Evolutionary conservation across 805 yeast genomes (phyloP), one percentile per base, ranked within the genome.

Genomic region (Wickerhamomyces bovis): DNA sequence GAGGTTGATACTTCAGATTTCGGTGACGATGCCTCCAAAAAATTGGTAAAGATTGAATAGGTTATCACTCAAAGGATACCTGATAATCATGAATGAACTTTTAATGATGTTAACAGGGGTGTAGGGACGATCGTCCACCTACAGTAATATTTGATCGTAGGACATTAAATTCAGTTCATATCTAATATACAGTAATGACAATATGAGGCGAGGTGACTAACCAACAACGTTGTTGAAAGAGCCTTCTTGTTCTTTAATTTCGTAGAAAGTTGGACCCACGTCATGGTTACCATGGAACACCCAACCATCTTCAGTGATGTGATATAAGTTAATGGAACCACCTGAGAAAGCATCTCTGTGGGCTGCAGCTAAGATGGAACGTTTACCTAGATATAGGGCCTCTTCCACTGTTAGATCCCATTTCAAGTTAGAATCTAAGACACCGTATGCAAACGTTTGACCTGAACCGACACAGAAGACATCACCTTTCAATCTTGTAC

Each of bases 401-500:
- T 94, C 98, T 53, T 94, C 98, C 4, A 87, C 92, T 2, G 88
- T 65, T 52, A 94, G 70, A 62, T 94, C 97, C 96, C 97, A 89
- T 58, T 76, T 78, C 69, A 89, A 87, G 58, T 87, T 90, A 30
- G 96, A 80, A 66, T 94, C 99, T 54, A 94, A 75, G 20, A 94
- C 99, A 76, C 99, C 99, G 63, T 94, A 94, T 10, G 99, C 99
- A 70, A 94, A 94, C 2, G 99, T 94, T 72, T 94, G 99, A 69
- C 99, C 99, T 1, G 98, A 92, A 41, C 99, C 99, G 28, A 94
- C 99, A 73, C 97, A 89, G 69, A 94, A 94, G 53, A 90, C 58
- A 63, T 92, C 96, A 46, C 99, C 99, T 65, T 88, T 83, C 61
- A 94, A 73, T 69, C 99, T 81, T 5, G 97, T 85, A 44, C 99